Evolutionary conservation across 164 flowering plant species (phyloP), one percentile per base, ranked within the genome.

Genomic region (Piper betle): DNA sequence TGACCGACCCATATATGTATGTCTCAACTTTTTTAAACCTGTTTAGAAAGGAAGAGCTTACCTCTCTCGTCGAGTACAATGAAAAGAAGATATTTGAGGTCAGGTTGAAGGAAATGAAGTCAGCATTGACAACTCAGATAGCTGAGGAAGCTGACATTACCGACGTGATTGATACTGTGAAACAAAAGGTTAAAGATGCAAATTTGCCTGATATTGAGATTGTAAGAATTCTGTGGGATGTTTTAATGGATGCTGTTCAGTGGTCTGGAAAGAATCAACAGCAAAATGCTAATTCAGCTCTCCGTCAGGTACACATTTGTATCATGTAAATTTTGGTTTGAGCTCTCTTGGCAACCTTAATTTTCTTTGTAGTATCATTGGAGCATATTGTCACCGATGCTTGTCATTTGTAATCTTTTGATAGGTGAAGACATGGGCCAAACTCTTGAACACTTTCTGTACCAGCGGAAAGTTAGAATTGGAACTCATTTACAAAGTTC

Each of bases 181-280:
- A 84, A 69, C 97, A 84, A 52, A 85, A 81, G 52, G 83, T 89
- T 38, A 90, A 79, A 79, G 98, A 93, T 75, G 94, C 96, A 66
- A 93, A 90, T 58, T 70, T 93, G 37, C 96, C 98, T 13, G 98
- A 93, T 48, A 41, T 80, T 72, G 97, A 89, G 70, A 81, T 90
- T 68, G 94, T 90, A 57, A 74, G 96, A 39, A 78, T 93, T 63
- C 71, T 90, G 54, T 93, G 98, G 98, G 98, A 90, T 79, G 87
- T 87, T 13, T 52, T 90, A 62, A 93, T 93, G 98, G 98, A 93
- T 78, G 88, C 97, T 64, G 94, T 93, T 71, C 97, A 86, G 77
- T 93, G 98, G 98, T 93, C 98, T 62, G 97, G 97, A 37, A 93
- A 93, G 78, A 93, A 93, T 61, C 98, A 93, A 78, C 98, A 93